A percentile compares a stretch with the other conserved stretches of the same genome.
phyloP scores from a whole-genome alignment of 345 rosid genomes.

The Eutrema japonicum region DNA sequence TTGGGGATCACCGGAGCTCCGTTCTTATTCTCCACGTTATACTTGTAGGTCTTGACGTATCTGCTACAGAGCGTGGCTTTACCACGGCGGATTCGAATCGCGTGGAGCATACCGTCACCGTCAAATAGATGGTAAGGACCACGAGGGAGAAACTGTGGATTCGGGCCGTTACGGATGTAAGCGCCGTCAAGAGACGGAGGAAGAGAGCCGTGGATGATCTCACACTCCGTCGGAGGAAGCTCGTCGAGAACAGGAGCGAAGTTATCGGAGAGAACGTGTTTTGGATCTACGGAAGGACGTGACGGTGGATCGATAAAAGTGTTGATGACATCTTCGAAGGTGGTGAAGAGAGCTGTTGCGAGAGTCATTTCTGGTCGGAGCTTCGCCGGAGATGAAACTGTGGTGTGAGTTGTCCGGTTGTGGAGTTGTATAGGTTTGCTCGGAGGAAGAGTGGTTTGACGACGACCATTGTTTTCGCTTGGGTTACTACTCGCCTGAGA shows the following conservation, averaged over 20 bases:
- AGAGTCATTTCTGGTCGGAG: constrained; percentile 18
- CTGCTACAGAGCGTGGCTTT: constrained; percentile 46
- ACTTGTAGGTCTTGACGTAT: constrained; percentile 47
- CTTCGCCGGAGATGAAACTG: constrained; percentile 26
- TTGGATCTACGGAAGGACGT: constrained; percentile 49
- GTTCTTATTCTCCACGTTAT: constrained; percentile 37
- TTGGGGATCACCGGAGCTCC: constrained; percentile 43
- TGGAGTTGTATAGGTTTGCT: constrained; percentile 22
- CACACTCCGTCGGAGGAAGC: constrained; percentile 46
- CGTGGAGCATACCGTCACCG: constrained; percentile 52
- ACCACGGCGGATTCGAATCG: constrained; percentile 39
- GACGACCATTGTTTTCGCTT: constrained; percentile 26
- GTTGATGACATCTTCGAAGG: constrained; percentile 45
- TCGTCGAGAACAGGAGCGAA: constrained; percentile 48
- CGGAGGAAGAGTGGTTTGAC: not conserved
- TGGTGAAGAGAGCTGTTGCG: constrained; percentile 34
- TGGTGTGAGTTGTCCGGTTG: constrained; percentile 9
- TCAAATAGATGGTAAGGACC: constrained; percentile 50
- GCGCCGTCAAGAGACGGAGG: constrained; percentile 41
- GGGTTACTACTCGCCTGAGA: constrained; percentile 13
- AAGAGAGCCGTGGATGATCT: constrained; percentile 41
- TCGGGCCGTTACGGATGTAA: constrained; percentile 48
- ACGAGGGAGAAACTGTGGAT: constrained; percentile 49
- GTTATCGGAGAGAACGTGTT: constrained; percentile 46
- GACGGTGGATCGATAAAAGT: constrained; percentile 48